Evolutionary conservation across 2,329 filamentous ascomycete species (phyloP).

Genomic region (Xenoacremonium recifei): DNA sequence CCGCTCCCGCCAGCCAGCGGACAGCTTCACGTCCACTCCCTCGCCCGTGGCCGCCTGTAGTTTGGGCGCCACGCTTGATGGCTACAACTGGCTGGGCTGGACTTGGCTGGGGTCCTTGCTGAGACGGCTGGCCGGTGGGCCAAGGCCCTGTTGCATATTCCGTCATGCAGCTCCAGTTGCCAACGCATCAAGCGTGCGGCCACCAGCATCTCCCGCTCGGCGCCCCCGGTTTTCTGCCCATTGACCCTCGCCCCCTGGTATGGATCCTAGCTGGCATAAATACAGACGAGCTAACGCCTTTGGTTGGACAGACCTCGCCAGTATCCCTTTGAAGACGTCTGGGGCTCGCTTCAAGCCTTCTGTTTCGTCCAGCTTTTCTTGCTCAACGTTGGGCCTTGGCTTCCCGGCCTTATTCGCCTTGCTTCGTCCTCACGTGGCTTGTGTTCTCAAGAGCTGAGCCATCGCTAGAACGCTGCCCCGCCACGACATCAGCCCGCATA

Average conservation of each 20-base stretch:
- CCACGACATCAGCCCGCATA: constrained; percentile 57
- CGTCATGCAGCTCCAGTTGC: constrained; percentile 52
- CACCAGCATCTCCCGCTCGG: constrained; percentile 24
- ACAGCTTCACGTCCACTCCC: constrained; percentile 8
- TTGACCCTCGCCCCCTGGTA: constrained; percentile 17
- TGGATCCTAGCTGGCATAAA: constrained; percentile 27
- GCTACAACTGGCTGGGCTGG: no score
- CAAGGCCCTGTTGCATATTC: constrained; percentile 47
- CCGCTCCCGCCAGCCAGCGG: constrained; percentile 5
- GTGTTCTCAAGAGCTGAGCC: constrained; percentile 33
- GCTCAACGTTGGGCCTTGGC: constrained; percentile 6
- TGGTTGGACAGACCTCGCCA: constrained; percentile 34
- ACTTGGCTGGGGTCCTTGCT: constrained; percentile 8
- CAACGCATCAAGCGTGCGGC: constrained; percentile 37
- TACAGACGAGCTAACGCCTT: constrained; percentile 33
- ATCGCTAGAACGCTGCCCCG: constrained; percentile 31
- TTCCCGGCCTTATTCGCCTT: constrained; percentile 7
- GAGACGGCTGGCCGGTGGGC: constrained; percentile 17
- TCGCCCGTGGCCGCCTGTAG: constrained; percentile 11
- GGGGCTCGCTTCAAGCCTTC: constrained; percentile 19
- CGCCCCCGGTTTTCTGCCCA: constrained; percentile 22
- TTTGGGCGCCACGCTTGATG: no score
- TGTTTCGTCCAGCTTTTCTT: constrained; percentile 12
- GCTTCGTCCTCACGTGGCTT: constrained; percentile 43
- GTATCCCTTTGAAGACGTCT: constrained; percentile 23